A percentile compares a stretch with the other conserved stretches of the same genome.
Evolutionary conservation across 1,139 yeast species (phyloP).

Genomic region (Pneumocystis jirovecii): DNA sequence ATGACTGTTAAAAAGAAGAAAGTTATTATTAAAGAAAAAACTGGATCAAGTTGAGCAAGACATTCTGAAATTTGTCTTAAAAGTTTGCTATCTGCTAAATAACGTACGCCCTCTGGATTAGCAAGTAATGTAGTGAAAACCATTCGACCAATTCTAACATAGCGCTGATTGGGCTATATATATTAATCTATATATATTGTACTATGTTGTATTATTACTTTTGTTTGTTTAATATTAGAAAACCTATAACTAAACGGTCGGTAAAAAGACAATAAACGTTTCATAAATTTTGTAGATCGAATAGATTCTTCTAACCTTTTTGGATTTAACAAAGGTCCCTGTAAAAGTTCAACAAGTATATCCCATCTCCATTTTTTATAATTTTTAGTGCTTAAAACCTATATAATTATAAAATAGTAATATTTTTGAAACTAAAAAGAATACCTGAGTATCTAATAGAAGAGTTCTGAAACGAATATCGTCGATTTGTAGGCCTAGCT

Average conservation of each 20-base stretch:
- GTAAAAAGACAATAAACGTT: constrained; percentile 69
- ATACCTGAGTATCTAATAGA: constrained; percentile 51
- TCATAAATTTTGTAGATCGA: constrained; percentile 71
- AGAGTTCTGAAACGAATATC: constrained; percentile 55
- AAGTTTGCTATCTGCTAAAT: constrained; percentile 57
- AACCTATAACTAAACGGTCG: constrained; percentile 83
- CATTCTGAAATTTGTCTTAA: constrained; percentile 79
- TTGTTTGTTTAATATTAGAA: constrained; percentile 42
- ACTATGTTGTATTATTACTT: constrained; percentile 14
- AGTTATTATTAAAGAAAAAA: neutral
- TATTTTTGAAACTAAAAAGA: neutral
- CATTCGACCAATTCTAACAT: constrained; percentile 58
- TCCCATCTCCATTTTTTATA: constrained; percentile 84
- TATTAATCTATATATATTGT: neutral
- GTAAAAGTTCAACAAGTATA: constrained; percentile 47
- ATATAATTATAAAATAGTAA: neutral
- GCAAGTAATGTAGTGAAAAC: constrained; percentile 52
- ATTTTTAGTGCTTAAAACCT: constrained; percentile 51
- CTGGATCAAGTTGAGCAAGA: constrained; percentile 68
- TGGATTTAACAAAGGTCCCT: constrained; percentile 65
- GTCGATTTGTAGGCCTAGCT: constrained; percentile 43
- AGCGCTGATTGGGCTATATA: constrained; percentile 32
- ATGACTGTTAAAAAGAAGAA: neutral
- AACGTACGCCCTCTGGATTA: constrained; percentile 50
- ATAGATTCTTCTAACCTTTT: constrained; percentile 62